phyloP scores from a whole-genome alignment of 805 yeast species.

The Saccharomycopsis sp. region DNA sequence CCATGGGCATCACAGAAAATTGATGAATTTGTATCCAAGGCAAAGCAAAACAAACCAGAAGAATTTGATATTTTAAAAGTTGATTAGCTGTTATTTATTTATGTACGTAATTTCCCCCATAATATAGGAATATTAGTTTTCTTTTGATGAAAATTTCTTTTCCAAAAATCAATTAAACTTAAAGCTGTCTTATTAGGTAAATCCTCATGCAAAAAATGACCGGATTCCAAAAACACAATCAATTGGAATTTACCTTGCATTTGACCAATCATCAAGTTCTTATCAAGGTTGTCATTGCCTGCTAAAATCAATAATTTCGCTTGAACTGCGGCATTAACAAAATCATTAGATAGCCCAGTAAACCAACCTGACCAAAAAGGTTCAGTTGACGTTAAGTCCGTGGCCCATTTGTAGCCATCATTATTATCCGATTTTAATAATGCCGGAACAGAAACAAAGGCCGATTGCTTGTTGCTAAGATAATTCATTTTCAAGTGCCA shows the following conservation, averaged over 20 bases:
- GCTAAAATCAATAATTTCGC: constrained; percentile 76
- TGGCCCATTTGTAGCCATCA: constrained; percentile 45
- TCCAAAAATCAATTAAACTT: constrained; percentile 41
- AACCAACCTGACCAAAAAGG: constrained; percentile 86
- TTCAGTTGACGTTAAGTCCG: constrained; percentile 54
- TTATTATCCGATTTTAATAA: constrained; percentile 32
- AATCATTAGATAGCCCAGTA: constrained; percentile 48
- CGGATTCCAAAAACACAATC: constrained; percentile 71
- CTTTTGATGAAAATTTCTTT: constrained; percentile 28
- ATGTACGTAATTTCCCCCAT: constrained; percentile 18
- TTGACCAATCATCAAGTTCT: constrained; percentile 82
- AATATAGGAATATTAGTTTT: constrained; percentile 15
- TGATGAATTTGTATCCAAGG: constrained; percentile 53
- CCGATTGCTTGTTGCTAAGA: constrained; percentile 53
- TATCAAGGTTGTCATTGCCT: constrained; percentile 85
- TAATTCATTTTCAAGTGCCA: constrained; percentile 69
- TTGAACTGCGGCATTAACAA: constrained; percentile 38
- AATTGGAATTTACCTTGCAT: constrained; percentile 97
- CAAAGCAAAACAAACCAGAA: background rate
- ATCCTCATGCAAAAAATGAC: constrained; percentile 96
- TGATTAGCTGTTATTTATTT: constrained; percentile 8
- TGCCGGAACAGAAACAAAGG: constrained; percentile 72
- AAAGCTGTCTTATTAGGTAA: constrained; percentile 60
- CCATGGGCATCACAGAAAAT: constrained; percentile 87
- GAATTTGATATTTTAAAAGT: constrained; percentile 13